Evolutionary conservation across 2,329 filamentous ascomycete species (phyloP), one percentile per base, ranked within the genome.

Genomic region (Plectosphaerella cucumerina): DNA sequence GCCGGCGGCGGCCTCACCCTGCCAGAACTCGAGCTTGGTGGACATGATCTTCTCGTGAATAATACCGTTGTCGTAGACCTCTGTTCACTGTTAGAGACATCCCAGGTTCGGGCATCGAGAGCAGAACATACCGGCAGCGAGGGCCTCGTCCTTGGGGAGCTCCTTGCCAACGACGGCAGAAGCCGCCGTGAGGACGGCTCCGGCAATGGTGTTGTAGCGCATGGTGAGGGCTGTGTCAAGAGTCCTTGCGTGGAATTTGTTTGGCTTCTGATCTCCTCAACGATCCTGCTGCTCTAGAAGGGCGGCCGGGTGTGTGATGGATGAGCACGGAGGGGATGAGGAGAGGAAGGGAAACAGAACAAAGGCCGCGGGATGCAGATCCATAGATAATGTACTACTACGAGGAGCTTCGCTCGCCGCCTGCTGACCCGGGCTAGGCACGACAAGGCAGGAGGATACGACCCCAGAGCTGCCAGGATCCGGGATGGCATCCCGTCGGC

Each of bases 141-240:
- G 44, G 48, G 59, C 56, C 49, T 63, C 60, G 44, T 67, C 57
- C 21, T 60, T 59, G 23, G 60, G 56, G 48, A 63, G 59, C 55
- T 67, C 62, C 61, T 64, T 66, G 47, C 59, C 65, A 11, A 42
- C 10, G 18, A 37, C 37, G 37, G 37, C 47, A 23, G 35, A 42
- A 35, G 47, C 47, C 17, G 47, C 47, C 21, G 47, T 20, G 14
- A 48, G 23, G 22, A 37, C 47, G 21, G 37, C 47, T 35, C 47
- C 47, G 6, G 47, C 37, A 11, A 42, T 26, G 37, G 37, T 42
- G 37, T 18, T 43, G 51, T 57, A 50, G 12, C 50, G 56, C 59
- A 61, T 61, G 15, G 10, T 50, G 49, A 20, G 20, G 22, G 34
- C 12, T 31, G 35, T 39, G 35, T 39, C 17, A 18, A 15, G 14